These are phyloP conservation scores for Alternaria consortialis DNA, from an alignment of 2,329 filamentous ascomycete species.

Conservation along the genomic window DNA sequence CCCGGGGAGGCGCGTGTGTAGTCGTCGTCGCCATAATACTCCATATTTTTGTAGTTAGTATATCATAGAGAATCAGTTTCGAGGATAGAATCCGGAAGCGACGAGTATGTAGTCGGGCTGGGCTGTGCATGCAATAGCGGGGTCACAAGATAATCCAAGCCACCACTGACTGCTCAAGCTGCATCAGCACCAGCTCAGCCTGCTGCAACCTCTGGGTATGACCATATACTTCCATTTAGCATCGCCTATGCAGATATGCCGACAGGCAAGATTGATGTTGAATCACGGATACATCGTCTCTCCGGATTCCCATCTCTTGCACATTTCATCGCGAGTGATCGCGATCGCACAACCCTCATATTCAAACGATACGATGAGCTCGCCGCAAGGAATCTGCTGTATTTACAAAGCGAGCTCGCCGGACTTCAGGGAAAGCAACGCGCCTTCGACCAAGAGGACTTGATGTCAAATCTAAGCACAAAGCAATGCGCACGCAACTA, in stretches of 20 bases:
- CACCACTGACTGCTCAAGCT: background rate
- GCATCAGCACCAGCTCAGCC: background rate
- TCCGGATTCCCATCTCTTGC: conserved; percentile 28
- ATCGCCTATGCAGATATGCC: background rate
- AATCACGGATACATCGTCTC: conserved; percentile 3
- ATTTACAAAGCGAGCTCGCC: background rate
- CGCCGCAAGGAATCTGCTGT: background rate
- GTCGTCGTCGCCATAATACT: no score
- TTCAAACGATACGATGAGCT: conserved; percentile 27
- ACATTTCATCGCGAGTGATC: conserved; percentile 25
- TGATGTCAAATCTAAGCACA: background rate
- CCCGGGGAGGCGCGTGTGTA: no score
- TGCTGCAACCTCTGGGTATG: background rate
- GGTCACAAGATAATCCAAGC: background rate
- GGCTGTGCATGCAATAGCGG: background rate
- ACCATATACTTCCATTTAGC: background rate
- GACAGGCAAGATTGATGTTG: background rate
- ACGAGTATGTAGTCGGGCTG: background rate
- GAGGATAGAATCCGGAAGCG: no score
- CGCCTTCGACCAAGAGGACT: background rate
- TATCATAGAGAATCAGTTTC: no score
- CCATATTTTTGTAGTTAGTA: no score
- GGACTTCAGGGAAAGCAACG: background rate
- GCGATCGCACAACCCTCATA: conserved; percentile 21
- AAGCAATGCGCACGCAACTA: conserved; percentile 19